phyloP scores from a whole-genome alignment of 768 basidiomycete genomes.

The Crassisporium funariophilum region DNA sequence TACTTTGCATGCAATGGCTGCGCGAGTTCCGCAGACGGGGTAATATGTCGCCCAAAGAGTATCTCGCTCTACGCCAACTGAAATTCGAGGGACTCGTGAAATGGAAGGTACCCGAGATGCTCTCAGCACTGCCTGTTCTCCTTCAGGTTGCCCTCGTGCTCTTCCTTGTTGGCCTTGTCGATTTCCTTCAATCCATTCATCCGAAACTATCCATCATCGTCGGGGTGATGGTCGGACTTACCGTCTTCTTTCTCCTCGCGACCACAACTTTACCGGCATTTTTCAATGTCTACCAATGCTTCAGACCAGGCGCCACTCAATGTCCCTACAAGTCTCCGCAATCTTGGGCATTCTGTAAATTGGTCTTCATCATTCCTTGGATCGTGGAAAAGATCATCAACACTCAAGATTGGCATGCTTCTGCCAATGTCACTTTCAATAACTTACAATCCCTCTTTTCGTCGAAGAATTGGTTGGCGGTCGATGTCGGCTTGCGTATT shows the following conservation, averaged over 20 bases:
- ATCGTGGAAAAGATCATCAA: too few species aligned
- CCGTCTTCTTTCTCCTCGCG: constrained; percentile 15
- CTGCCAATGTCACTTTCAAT: too few species aligned
- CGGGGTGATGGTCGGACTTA: constrained; percentile 11
- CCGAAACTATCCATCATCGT: constrained; percentile 18
- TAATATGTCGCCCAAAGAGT: constrained; percentile 12
- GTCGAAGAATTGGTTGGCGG: too few species aligned
- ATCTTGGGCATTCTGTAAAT: constrained; percentile 10
- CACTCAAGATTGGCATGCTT: too few species aligned
- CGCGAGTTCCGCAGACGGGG: constrained; percentile 17
- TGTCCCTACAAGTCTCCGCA: constrained; percentile 21
- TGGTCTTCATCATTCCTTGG: too few species aligned
- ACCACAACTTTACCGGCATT: constrained; percentile 17
- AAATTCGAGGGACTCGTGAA: constrained; percentile 20
- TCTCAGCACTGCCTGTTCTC: constrained; percentile 25
- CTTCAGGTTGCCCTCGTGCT: constrained; percentile 25
- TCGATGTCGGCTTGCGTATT: too few species aligned
- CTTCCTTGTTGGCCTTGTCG: constrained; percentile 26
- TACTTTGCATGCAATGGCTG: constrained; percentile 26
- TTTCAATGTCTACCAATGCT: background rate
- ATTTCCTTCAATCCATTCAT: constrained; percentile 22
- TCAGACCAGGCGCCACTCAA: background rate
- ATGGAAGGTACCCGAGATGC: constrained; percentile 24
- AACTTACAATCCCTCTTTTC: too few species aligned
- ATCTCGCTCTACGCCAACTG: constrained; percentile 21